Evolutionary conservation across 2,329 filamentous ascomycete genomes (phyloP), one percentile per base, ranked within the genome.

Genomic region (Fusarium mexicanum): DNA sequence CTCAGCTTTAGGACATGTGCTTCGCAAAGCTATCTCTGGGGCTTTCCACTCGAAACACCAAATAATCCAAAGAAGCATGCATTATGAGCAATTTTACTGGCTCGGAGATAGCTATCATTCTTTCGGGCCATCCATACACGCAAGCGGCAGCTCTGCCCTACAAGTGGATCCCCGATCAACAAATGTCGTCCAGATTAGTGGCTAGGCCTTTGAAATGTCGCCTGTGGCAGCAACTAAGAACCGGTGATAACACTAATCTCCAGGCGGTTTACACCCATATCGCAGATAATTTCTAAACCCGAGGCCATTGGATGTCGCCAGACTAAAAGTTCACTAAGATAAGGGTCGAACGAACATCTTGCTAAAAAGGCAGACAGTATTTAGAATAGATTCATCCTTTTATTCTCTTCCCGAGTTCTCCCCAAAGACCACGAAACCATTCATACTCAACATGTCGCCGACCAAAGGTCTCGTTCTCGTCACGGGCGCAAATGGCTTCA

Each of bases 401-500:
- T 17, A 12, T 12, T 37, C 10, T 10, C 54, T 13, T 31, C 13
- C 3, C 10, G 9, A 44, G 18, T 11, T 37, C 3, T 4, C 8
- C 1, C 6, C 12, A 12, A 9, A 18, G 6, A 38, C 20, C 38
- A 22, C 17, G 4, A 8, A 29, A 26, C 3, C 12, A 1, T 18
- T 20, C 12, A 8, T 5, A 22, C 2, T 14, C 11, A 64, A n/a
- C 1, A 70, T 70, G 67, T 47, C 59, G 8, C 46, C 65, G 4
- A 41, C 33, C 12, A 70, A 69, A 20, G 65, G 46, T 3, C 22
- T 69, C 7, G 67, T 58, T 33, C 67, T 70, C 8, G 65, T 70
- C 35, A 70, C 67, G 1, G 67, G 67, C 16, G 67, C 65, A 2
- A 70, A 70, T 58, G 67, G 67, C 11, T 70, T 70, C 24, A 70